phyloP scores from a whole-genome alignment of 768 basidiomycete species.

The Serendipita sp. region DNA sequence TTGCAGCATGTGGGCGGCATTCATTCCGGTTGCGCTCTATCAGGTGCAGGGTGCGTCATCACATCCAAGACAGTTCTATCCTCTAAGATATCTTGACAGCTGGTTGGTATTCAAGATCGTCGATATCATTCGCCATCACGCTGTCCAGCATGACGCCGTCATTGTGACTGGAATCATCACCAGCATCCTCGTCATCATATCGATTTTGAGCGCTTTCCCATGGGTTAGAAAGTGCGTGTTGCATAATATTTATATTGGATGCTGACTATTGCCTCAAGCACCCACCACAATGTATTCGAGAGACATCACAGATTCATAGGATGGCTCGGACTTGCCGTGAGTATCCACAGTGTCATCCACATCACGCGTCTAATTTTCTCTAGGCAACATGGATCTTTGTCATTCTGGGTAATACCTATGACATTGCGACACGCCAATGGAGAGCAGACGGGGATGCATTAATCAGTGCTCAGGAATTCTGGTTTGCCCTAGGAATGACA shows the following conservation, averaged over 20 bases:
- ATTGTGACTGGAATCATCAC: slow-evolving; percentile 48
- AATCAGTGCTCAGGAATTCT: slow-evolving; percentile 56
- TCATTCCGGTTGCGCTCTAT: slow-evolving; percentile 58
- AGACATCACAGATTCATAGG: slow-evolving; percentile 67
- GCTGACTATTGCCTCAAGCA: neutral
- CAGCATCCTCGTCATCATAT: slow-evolving; percentile 37
- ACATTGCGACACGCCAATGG: slow-evolving; percentile 39
- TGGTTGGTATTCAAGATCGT: slow-evolving; percentile 27
- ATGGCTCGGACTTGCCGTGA: slow-evolving; percentile 43
- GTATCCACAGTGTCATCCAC: slow-evolving; percentile 27
- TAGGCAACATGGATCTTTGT: slow-evolving; percentile 44
- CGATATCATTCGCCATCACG: slow-evolving; percentile 34
- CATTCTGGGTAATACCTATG: slow-evolving; percentile 47
- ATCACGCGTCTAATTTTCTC: slow-evolving; percentile 20
- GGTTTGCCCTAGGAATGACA: slow-evolving; percentile 61
- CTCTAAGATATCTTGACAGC: slow-evolving; percentile 8
- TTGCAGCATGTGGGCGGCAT: slow-evolving; percentile 61
- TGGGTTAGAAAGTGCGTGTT: slow-evolving; percentile 68
- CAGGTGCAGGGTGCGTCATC: slow-evolving; percentile 23
- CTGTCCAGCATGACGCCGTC: slow-evolving; percentile 36
- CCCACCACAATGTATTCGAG: slow-evolving; percentile 45
- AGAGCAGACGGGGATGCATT: slow-evolving; percentile 36
- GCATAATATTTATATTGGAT: neutral
- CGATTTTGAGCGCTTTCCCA: slow-evolving; percentile 51
- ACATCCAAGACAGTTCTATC: neutral